Percentiles rank a stretch among this genome's conserved stretches.
Conservation (phyloP, 2,329 filamentous ascomycete species). For the Lizonia empirigonia region DNA sequence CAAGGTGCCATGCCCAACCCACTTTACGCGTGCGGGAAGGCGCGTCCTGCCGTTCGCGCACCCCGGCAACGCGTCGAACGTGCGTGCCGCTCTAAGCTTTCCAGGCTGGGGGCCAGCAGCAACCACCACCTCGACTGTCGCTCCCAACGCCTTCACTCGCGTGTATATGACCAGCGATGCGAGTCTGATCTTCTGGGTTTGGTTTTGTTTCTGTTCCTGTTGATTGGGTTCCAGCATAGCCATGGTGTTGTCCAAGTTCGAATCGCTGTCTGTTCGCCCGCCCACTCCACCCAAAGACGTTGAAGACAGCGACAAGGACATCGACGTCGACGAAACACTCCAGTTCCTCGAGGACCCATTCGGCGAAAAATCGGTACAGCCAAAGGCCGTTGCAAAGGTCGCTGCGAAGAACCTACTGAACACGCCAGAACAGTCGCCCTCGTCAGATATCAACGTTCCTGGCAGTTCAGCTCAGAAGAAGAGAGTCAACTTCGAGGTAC, state of each 20-base stretch:
- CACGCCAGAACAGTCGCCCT: slow-evolving; percentile 52
- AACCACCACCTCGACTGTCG: slow-evolving; percentile 22
- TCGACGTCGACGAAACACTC: slow-evolving; percentile 48
- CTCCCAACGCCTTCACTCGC: slow-evolving; percentile 14
- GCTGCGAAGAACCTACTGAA: slow-evolving; percentile 33
- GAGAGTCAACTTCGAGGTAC: slow-evolving; percentile 67
- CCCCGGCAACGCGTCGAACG: slow-evolving; percentile 17
- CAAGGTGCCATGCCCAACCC: background rate
- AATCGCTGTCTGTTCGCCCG: slow-evolving; percentile 58
- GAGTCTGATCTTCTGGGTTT: slow-evolving; percentile 21
- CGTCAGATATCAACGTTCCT: slow-evolving; percentile 47
- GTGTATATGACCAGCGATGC: slow-evolving; percentile 33
- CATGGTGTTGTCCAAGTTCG: slow-evolving; percentile 51
- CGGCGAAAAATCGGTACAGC: slow-evolving; percentile 37
- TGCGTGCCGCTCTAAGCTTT: slow-evolving; percentile 14
- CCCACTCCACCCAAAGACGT: slow-evolving; percentile 62
- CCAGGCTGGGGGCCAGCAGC: slow-evolving; percentile 5
- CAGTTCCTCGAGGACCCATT: slow-evolving; percentile 52
- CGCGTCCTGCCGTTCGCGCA: slow-evolving; percentile 6
- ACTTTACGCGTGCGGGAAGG: slow-evolving; percentile 20
- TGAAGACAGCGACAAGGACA: slow-evolving; percentile 41
- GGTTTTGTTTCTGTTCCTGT: slow-evolving; percentile 28
- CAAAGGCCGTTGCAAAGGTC: slow-evolving; percentile 26
- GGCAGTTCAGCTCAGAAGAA: slow-evolving; percentile 44
- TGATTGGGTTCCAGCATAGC: slow-evolving; percentile 42